Percentiles rank a stretch among this genome's conserved stretches.
These are phyloP conservation scores for Auriscalpium vulgare DNA, from an alignment of 768 basidiomycete species.

Conservation along the genomic window DNA sequence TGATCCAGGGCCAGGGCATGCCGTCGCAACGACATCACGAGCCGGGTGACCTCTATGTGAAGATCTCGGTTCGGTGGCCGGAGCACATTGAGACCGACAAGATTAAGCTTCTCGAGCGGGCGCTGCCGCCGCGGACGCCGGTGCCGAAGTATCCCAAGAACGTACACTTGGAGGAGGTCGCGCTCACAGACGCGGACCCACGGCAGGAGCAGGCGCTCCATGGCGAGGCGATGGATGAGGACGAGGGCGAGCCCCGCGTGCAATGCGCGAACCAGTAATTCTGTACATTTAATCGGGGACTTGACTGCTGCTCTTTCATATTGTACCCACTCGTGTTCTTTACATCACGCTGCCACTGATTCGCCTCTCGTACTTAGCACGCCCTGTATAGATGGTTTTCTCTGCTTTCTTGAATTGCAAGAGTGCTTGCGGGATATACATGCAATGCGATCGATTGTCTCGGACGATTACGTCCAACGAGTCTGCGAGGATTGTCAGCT, in stretches of 20 bases:
- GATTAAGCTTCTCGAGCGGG: conserved; percentile 72
- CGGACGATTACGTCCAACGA: conserved; percentile 5
- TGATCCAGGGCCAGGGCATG: conserved; percentile 95
- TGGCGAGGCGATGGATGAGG: conserved; percentile 88
- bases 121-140: conserved; percentile 71
- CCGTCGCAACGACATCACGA: conserved; percentile 98
- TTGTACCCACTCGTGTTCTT: background rate
- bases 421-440: background rate
- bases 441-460: background rate
- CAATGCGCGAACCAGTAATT: conserved; percentile 88
- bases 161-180: conserved; percentile 73
- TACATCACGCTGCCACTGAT: conserved; percentile 6
- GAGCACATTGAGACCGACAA: conserved; percentile 60
- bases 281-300: conserved; percentile 5
- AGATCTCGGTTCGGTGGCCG: conserved; percentile 84
- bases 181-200: conserved; percentile 71
- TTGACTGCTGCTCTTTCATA: conserved; percentile 3
- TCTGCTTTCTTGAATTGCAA: background rate
- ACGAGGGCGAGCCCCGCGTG: conserved; percentile 83
- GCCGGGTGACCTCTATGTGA: conserved; percentile 86
- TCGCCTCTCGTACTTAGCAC: conserved; percentile 5
- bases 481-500: conserved; percentile 2
- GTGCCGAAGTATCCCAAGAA: conserved; percentile 62
- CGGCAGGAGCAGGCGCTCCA: conserved; percentile 45
- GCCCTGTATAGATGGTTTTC: conserved; percentile 10